Conservation (phyloP, 2,329 filamentous ascomycete species). For the Helminthosporium solani region DNA sequence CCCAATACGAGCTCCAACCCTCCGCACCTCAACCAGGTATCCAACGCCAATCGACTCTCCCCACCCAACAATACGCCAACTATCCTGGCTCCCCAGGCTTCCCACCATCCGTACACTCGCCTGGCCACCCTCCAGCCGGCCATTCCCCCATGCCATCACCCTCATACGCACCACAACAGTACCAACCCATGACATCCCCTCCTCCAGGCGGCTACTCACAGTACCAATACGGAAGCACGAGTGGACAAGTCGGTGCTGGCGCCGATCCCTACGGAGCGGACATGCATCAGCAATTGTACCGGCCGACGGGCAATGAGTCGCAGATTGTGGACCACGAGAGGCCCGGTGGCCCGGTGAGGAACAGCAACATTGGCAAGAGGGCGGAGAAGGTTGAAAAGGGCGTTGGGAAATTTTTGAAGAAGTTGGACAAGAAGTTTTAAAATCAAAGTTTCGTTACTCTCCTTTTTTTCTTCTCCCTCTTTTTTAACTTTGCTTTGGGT, state of each 20-base stretch:
- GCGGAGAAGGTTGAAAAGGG: constrained; percentile 69
- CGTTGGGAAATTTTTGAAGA: constrained; percentile 71
- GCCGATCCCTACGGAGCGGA: constrained; percentile 46
- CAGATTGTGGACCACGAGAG: constrained; percentile 19
- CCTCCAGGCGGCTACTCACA: constrained; percentile 59
- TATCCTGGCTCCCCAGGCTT: constrained; percentile 38
- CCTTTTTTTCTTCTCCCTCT: too few species aligned
- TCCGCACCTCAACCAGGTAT: constrained; percentile 25
- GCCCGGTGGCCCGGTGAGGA: constrained; percentile 21
- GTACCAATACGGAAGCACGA: constrained; percentile 49
- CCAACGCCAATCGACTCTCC: constrained; percentile 35
- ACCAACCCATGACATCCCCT: constrained; percentile 38
- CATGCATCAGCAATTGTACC: constrained; percentile 69
- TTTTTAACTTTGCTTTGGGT: too few species aligned
- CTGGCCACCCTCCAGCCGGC: constrained; percentile 11
- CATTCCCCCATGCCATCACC: constrained; percentile 43
- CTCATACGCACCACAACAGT: constrained; percentile 39
- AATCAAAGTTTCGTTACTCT: too few species aligned
- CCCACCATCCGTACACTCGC: constrained; percentile 31
- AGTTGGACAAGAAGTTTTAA: constrained; percentile 72
- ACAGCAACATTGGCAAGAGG: constrained; percentile 63
- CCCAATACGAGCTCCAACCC: constrained; percentile 24
- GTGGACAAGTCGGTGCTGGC: constrained; percentile 28
- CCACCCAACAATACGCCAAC: constrained; percentile 41
- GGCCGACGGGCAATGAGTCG: constrained; percentile 65